Conservation (phyloP, 1,284 basidiomycete species). For the Tylopilus orsonianus region DNA sequence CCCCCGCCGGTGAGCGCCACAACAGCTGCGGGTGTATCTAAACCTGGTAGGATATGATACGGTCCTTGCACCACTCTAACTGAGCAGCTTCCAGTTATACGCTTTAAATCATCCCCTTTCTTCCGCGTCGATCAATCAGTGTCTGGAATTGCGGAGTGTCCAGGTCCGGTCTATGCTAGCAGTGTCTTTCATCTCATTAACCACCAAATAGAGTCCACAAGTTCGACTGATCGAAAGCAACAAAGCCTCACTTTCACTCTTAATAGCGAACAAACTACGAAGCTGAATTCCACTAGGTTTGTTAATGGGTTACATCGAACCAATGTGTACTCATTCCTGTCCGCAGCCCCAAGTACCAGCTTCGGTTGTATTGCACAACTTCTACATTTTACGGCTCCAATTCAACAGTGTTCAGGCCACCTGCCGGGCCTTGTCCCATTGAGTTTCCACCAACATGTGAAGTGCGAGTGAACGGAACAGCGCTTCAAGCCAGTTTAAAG, state of each 20-base stretch:
- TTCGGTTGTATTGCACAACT: conserved; percentile 91
- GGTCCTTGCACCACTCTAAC: conserved; percentile 1
- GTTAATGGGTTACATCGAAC: conserved; percentile 6
- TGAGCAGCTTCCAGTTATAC: conserved; percentile 49
- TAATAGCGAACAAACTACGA: conserved; percentile 59
- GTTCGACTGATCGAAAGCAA: conserved; percentile 70
- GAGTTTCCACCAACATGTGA: conserved; percentile 94
- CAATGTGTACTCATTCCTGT: conserved; percentile 13
- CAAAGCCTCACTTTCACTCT: conserved; percentile 63
- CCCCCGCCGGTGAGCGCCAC: conserved; percentile 38
- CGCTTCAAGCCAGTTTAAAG: conserved; percentile 78
- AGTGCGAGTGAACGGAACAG: conserved; percentile 77
- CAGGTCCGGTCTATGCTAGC: conserved; percentile 47
- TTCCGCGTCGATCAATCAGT: conserved; percentile 66
- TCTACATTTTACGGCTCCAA: conserved; percentile 72
- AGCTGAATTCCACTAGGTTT: conserved; percentile 57
- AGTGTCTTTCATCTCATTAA: conserved; percentile 17
- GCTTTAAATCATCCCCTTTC: conserved; percentile 81
- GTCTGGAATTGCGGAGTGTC: conserved; percentile 66
- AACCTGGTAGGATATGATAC: conserved; percentile 26
- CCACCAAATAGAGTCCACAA: conserved; percentile 64
- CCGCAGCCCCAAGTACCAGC: conserved; percentile 67
- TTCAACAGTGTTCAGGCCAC: conserved; percentile 51
- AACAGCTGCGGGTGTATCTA: conserved; percentile 31
- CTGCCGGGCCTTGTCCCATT: conserved; percentile 62